These are phyloP conservation scores for Albugo laibachii DNA, from an alignment of 352 stramenopile genomes.

Conservation along the genomic window DNA sequence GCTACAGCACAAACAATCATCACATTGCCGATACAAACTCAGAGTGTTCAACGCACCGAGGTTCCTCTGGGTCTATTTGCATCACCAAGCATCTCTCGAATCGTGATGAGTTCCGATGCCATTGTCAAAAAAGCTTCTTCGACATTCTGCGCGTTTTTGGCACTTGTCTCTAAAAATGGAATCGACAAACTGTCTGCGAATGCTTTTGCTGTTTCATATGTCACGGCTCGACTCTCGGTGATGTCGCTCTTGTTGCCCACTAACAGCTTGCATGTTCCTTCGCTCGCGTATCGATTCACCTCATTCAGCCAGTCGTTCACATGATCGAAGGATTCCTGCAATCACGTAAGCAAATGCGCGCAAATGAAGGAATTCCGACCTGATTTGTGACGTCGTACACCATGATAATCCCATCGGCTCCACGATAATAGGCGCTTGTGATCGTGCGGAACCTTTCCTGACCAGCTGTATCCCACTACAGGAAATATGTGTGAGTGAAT, in stretches of 20 bases:
- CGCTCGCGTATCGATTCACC: conserved; percentile 91
- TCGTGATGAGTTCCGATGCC: conserved; percentile 82
- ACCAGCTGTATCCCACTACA: conserved; percentile 96
- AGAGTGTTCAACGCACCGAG: conserved; percentile 11
- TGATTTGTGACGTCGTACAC: conserved; percentile 98
- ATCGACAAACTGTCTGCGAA: conserved; percentile 76
- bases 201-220: conserved; percentile 84
- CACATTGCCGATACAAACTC: background rate
- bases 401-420: conserved; percentile 97
- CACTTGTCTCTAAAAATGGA: conserved; percentile 78
- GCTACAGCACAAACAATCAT: conserved; percentile 2
- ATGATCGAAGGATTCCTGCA: conserved; percentile 90
- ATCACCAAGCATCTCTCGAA: conserved; percentile 73
- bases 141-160: conserved; percentile 79
- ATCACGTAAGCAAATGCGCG: background rate
- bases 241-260: conserved; percentile 98
- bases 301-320: conserved; percentile 97
- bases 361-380: background rate
- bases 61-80: conserved; percentile 41
- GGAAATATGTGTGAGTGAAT: conserved; percentile 1
- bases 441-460: conserved; percentile 99
- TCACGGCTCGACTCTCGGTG: conserved; percentile 85
- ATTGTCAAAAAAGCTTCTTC: conserved; percentile 88
- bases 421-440: conserved; percentile 98
- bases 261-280: conserved; percentile 92